Evolutionary conservation across 176 grass and related monocot species (phyloP).

Genomic region (Juncus inflexus): DNA sequence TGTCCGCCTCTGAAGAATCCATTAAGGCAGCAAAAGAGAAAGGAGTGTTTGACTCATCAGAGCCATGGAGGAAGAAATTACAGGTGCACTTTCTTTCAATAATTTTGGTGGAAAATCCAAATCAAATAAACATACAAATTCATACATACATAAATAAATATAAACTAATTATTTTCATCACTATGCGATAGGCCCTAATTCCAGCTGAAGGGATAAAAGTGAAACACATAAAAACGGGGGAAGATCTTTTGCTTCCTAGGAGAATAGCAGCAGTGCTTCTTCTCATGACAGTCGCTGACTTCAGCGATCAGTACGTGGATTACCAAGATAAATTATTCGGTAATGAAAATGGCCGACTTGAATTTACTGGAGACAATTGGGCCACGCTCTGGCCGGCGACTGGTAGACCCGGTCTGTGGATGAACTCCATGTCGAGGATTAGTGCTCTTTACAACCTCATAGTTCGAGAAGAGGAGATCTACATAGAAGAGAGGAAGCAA

Average conservation of each 20-base stretch:
- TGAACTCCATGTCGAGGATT: constrained; percentile 52
- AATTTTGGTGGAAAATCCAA: not conserved
- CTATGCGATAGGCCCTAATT: constrained; percentile 10
- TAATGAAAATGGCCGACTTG: constrained; percentile 49
- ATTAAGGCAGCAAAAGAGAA: constrained; percentile 31
- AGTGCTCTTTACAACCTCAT: constrained; percentile 50
- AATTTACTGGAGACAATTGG: constrained; percentile 50
- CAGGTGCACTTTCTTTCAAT: constrained; percentile 15
- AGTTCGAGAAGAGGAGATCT: constrained; percentile 42
- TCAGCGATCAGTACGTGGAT: constrained; percentile 70
- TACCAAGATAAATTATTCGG: constrained; percentile 71
- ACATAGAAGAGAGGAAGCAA: constrained; percentile 40
- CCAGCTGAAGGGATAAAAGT: constrained; percentile 44
- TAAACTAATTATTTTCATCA: not conserved
- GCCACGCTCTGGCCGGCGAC: constrained; percentile 56
- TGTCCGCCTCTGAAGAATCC: constrained; percentile 37
- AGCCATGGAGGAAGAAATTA: constrained; percentile 52
- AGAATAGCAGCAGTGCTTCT: constrained; percentile 44
- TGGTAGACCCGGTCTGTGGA: constrained; percentile 68
- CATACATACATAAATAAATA: not conserved
- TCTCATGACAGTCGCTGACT: constrained; percentile 66
- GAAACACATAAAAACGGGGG: constrained; percentile 62
- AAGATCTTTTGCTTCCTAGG: constrained; percentile 51
- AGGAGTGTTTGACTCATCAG: constrained; percentile 11
- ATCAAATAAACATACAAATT: not conserved